A percentile compares a stretch with the other conserved stretches of the same genome.
Evolutionary conservation across 768 basidiomycete genomes (phyloP).

Genomic region (Candolleomyces efflorescens): DNA sequence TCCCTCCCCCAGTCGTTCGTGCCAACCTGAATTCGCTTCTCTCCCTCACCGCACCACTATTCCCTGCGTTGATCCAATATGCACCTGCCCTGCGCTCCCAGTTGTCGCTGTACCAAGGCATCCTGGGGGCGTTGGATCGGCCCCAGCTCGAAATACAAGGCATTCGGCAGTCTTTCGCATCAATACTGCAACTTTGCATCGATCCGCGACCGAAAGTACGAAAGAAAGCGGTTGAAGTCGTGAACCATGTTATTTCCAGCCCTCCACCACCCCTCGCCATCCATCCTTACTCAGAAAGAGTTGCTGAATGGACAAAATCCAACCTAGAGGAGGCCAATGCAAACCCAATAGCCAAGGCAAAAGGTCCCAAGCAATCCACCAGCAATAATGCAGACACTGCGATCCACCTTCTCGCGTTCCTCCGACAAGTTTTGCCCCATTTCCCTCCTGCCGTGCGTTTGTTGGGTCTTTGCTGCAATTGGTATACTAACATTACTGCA

Average conservation of each 20-base stretch:
- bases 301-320: slow-evolving; percentile 73
- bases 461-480: slow-evolving; percentile 8
- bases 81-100: slow-evolving; percentile 87
- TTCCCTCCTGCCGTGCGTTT: slow-evolving; percentile 67
- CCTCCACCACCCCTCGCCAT: slow-evolving; percentile 72
- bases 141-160: slow-evolving; percentile 62
- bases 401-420: slow-evolving; percentile 71
- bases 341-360: slow-evolving; percentile 57
- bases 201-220: slow-evolving; percentile 95
- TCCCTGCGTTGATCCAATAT: slow-evolving; percentile 56
- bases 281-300: slow-evolving; percentile 85
- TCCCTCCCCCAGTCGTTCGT: slow-evolving; percentile 76
- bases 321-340: slow-evolving; percentile 63
- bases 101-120: slow-evolving; percentile 64
- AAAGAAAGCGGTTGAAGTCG: slow-evolving; percentile 81
- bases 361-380: slow-evolving; percentile 48
- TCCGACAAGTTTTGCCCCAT: slow-evolving; percentile 56
- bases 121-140: slow-evolving; percentile 70
- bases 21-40: slow-evolving; percentile 70
- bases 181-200: slow-evolving; percentile 75
- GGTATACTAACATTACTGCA: slow-evolving; percentile 23
- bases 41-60: slow-evolving; percentile 73
- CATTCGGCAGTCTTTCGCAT: slow-evolving; percentile 80
- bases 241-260: slow-evolving; percentile 68
- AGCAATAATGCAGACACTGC: slow-evolving; percentile 65